Evolutionary conservation across 805 yeast species (phyloP).

Genomic region (Kodamaea jinghongensis): DNA sequence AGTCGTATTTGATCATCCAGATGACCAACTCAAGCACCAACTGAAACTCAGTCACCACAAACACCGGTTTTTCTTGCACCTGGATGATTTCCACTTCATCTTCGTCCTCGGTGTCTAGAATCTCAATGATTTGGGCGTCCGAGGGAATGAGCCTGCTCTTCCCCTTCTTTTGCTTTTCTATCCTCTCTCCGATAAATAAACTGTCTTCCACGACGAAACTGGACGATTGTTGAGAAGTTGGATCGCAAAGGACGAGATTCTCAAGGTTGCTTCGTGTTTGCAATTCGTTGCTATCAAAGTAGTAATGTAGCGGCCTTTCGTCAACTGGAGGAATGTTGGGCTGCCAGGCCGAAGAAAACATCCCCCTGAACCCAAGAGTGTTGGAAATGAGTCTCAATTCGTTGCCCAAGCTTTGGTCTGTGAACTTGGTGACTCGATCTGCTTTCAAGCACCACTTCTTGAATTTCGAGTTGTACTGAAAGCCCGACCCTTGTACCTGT

Average conservation of each 20-base stretch:
- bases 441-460: slow-evolving; percentile 6
- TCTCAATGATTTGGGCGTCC: not conserved
- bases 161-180: not conserved
- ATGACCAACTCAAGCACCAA: slow-evolving; percentile 19
- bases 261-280: not conserved
- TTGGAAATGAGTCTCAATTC: slow-evolving; percentile 32
- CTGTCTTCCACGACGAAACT: slow-evolving; percentile 2
- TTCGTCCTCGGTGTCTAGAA: slow-evolving; percentile 2
- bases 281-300: slow-evolving; percentile 2
- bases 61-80: slow-evolving; percentile 14
- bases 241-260: not conserved
- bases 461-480: not conserved
- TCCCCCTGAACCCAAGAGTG: slow-evolving; percentile 19
- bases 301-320: slow-evolving; percentile 2
- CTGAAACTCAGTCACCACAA: slow-evolving; percentile 22
- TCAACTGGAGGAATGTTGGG: slow-evolving; percentile 11
- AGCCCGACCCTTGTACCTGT: slow-evolving; percentile 21
- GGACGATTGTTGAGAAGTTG: not conserved
- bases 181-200: not conserved
- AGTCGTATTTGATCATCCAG: slow-evolving; percentile 18
- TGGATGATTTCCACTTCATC: slow-evolving; percentile 12
- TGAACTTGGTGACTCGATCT: not conserved
- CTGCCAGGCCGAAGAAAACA: slow-evolving; percentile 28
- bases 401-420: slow-evolving; percentile 14
- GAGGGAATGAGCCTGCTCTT: not conserved